Percentiles rank a stretch among this genome's conserved stretches.
Conservation (phyloP, 140 eudicot species). For the Cichorium intybus region DNA sequence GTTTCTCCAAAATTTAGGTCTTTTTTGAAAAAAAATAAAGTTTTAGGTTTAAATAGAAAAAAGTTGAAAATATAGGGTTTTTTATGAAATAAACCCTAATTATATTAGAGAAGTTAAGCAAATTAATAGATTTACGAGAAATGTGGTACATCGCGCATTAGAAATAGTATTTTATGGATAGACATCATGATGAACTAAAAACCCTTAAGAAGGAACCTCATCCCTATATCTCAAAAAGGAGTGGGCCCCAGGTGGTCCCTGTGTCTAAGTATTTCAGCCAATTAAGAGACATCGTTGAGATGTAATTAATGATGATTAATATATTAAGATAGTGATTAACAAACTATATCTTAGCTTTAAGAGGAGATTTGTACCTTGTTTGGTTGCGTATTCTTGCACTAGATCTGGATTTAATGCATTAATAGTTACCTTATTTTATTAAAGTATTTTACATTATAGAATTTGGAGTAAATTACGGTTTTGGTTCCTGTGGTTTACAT, state of each 20-base stretch:
- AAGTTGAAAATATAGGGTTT: too few species aligned
- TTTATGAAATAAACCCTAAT: too few species aligned
- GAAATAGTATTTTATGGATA: background rate
- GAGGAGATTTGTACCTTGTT: conserved; percentile 1
- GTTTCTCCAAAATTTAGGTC: too few species aligned
- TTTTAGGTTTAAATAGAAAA: too few species aligned
- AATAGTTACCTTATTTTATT: background rate
- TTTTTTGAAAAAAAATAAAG: too few species aligned
- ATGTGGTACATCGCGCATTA: background rate
- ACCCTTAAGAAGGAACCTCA: conserved; percentile 19
- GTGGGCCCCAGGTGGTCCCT: background rate
- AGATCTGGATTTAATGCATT: background rate
- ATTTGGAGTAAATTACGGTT: too few species aligned
- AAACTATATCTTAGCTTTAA: conserved; percentile 13
- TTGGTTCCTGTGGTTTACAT: too few species aligned
- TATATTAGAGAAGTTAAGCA: too few species aligned
- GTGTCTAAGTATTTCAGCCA: conserved; percentile 4
- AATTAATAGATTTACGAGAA: background rate
- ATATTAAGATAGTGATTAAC: conserved; percentile 10
- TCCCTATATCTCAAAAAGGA: conserved; percentile 12
- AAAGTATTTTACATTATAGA: too few species aligned
- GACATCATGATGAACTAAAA: background rate
- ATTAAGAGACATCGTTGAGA: conserved; percentile 20
- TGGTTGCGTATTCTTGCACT: conserved; percentile 7
- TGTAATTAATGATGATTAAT: conserved; percentile 16